A percentile compares a stretch with the other conserved stretches of the same genome.
These are phyloP conservation scores for Melampsora americana DNA, from an alignment of 1,284 basidiomycete genomes.

Conservation along the genomic window DNA sequence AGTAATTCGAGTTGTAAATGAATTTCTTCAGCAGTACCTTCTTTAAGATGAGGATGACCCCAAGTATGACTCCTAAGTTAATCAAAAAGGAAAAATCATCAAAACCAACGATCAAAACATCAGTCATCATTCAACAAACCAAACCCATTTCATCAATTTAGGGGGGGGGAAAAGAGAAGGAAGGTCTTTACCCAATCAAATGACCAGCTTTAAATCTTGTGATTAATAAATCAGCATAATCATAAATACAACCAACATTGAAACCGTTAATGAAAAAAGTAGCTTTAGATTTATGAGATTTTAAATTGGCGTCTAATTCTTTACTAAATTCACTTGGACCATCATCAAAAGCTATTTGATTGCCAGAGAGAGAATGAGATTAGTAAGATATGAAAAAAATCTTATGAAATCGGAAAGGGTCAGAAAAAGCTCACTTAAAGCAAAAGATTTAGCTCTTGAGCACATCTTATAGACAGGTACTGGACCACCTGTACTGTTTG, in stretches of 20 bases:
- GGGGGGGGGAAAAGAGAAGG: not conserved
- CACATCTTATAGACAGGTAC: not conserved
- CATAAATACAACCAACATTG: slow-evolving; percentile 32
- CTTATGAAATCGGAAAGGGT: not conserved
- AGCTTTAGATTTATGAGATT: not conserved
- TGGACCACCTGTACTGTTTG: not conserved
- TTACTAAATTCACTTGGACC: slow-evolving; percentile 16
- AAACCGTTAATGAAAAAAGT: slow-evolving; percentile 33
- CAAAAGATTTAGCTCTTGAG: not conserved
- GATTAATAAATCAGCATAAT: slow-evolving; percentile 9
- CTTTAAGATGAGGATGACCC: slow-evolving; percentile 25
- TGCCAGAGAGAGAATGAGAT: not conserved
- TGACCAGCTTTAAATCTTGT: slow-evolving; percentile 27
- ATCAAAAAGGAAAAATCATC: too few relatives aligned
- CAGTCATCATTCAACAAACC: not conserved
- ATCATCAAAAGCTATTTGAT: slow-evolving; percentile 41
- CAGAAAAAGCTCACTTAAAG: not conserved
- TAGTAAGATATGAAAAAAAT: not conserved
- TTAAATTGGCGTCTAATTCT: slow-evolving; percentile 11
- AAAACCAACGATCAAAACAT: too few relatives aligned
- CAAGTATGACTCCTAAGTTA: slow-evolving; percentile 38
- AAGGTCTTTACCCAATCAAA: slow-evolving; percentile 16
- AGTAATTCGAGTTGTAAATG: slow-evolving; percentile 32
- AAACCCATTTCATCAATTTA: not conserved
- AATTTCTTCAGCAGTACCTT: slow-evolving; percentile 14